Evolutionary conservation across 2,329 filamentous ascomycete species (phyloP), one percentile per base, ranked within the genome.

Genomic region (Bipolaris bicolor): DNA sequence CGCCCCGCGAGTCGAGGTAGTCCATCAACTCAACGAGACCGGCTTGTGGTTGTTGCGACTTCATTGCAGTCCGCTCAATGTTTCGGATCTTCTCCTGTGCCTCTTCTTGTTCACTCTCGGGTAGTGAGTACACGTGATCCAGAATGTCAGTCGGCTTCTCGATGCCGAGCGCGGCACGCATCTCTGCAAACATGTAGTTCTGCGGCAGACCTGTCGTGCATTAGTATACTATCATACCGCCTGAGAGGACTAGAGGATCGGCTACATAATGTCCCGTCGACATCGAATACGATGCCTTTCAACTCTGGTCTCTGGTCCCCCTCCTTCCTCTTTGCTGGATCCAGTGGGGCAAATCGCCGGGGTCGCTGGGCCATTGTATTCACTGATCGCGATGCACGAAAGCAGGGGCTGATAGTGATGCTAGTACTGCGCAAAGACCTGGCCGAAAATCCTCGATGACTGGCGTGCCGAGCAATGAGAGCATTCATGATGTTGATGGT

Each of bases 181-280:
- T 98, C 72, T 96, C 84, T 18, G 79, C 76, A 78, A 98, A 98
- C 94, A 98, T 99, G 83, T 97, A 91, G 67, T 90, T 95, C 78
- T 98, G 94, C 0, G 94, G 94, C 56, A 93, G 81, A 74, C 92
- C 96, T 81, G 67, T 33, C 22, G 11, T 11, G 10, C 1, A 24
- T 66, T 16, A 71, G 64, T 34, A 49, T 18, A 16, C 7, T 20
- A 1, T 33, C 26, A 10, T 24, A 13, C 11, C 18, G 5, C 11
- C 33, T n/a, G 4, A 18, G 18, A n/a, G n/a, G 2, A 39, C 7
- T 1, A 18, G 26, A 3, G 18, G 15, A 11, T 11, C 18, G 81
- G 88, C 79, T 78, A 96, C 93, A 97, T 58, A 98, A 78, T 22
- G 94, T 99, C 3, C 94, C 94, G 76, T 99, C 94, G 62, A 99